Evolutionary conservation across 106 monocot genomes (phyloP), one percentile per base, ranked within the genome.

Genomic region (Phalaenopsis equestris): DNA sequence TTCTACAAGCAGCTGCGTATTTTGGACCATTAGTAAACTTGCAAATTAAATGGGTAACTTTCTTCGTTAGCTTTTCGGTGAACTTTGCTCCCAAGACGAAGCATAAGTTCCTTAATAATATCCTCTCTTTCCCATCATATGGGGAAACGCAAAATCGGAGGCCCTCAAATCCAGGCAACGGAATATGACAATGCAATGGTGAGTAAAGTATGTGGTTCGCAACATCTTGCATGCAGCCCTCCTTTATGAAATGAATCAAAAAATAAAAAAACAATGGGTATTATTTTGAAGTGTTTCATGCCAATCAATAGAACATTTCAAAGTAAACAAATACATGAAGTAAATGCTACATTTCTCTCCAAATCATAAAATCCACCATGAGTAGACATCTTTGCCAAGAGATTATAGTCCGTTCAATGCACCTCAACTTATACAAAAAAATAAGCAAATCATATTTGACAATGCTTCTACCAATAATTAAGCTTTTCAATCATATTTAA

Each of bases 21-120:
- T 99, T 99, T 30, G 90, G 89, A 79, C 99, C 99, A 84, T 64
- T 88, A 38, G 86, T 84, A 77, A 95, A 95, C 80, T 99, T 99
- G 79, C 99, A 99, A 24, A 99, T n/a, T 70, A 99, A 82, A 87
- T 99, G 99, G 8, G 99, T 95, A 46, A 93, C 85, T 80, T 82
- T 99, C 77, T 81, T 95, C 23, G 82, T 83, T 11, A 95, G 74
- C 58, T 86, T 99, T 77, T 89, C 88, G 57, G 92, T 91, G 75
- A 85, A 91, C 79, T 89, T 95, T 67, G 93, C 88, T 41, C 99
- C 99, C 38, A 99, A 79, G 52, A 83, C 91, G 48, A 88, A 89
- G 77, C 95, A 99, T 49, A 95, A 74, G 77, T 95, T 95, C 79
- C 80, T 95, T 81, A 99, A 77, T 46, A 99, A 82, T 17, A 84